Conservation (phyloP, 805 yeast genomes). For the Candida verbasci region DNA sequence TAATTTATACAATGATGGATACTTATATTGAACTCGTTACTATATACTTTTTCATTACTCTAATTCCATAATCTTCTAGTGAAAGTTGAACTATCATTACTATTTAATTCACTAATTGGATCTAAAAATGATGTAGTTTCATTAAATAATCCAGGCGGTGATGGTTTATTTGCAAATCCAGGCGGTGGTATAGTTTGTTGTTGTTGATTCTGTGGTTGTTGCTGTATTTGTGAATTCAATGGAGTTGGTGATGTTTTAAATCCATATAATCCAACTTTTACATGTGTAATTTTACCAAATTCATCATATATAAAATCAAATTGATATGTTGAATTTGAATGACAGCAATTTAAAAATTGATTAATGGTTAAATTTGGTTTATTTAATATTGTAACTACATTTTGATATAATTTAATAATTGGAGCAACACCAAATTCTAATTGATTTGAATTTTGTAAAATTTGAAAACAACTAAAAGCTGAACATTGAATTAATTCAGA, state of each 20-base stretch:
- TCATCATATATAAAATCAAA: slow-evolving; percentile 46
- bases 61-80: slow-evolving; percentile 10
- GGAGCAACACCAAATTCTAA: slow-evolving; percentile 35
- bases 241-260: slow-evolving; percentile 5
- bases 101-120: slow-evolving; percentile 6
- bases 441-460: slow-evolving; percentile 31
- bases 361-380: slow-evolving; percentile 25
- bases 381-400: slow-evolving; percentile 24
- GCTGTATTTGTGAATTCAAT: slow-evolving; percentile 1
- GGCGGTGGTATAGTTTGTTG: slow-evolving; percentile 10
- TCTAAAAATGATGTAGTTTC: slow-evolving; percentile 5
- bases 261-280: slow-evolving; percentile 22
- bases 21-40: no score
- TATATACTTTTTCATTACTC: no score
- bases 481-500: slow-evolving; percentile 38
- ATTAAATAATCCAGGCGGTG: slow-evolving; percentile 7
- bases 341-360: slow-evolving; percentile 20
- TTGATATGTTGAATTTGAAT: slow-evolving; percentile 19
- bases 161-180: slow-evolving; percentile 10
- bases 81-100: background rate
- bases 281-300: slow-evolving; percentile 40
- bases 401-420: slow-evolving; percentile 26
- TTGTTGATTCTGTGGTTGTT: slow-evolving; percentile 2
- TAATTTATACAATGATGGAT: no score
- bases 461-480: slow-evolving; percentile 35